These are phyloP conservation scores for Psidium guajava DNA, from an alignment of 345 rosid genomes.

Conservation along the genomic window DNA sequence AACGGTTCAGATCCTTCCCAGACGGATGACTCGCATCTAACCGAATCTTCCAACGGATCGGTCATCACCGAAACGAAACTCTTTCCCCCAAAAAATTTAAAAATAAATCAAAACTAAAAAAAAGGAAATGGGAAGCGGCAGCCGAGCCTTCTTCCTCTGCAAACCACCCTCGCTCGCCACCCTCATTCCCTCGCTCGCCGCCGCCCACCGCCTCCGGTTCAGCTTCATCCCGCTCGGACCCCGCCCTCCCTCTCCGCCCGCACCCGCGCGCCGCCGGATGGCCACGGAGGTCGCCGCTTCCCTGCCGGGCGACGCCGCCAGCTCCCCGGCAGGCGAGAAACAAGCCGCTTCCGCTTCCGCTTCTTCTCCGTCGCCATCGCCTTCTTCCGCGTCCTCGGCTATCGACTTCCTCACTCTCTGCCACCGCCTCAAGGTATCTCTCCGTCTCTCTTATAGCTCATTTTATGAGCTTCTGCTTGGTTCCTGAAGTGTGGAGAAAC, in stretches of 20 bases:
- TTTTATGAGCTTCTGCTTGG: neutral
- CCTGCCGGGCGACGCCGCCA: constrained; percentile 18
- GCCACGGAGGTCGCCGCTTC: constrained; percentile 2
- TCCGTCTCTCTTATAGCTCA: neutral
- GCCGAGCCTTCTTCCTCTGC: constrained; percentile 29
- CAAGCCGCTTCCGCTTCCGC: constrained; percentile 10
- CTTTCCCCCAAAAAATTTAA: neutral
- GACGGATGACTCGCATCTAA: neutral
- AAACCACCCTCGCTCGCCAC: constrained; percentile 31
- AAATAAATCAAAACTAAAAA: neutral
- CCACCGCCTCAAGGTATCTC: constrained; percentile 74
- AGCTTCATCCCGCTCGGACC: neutral
- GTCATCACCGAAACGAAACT: neutral
- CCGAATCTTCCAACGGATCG: neutral
- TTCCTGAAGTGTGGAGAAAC: neutral
- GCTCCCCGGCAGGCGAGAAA: constrained; percentile 25
- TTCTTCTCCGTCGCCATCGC: constrained; percentile 31
- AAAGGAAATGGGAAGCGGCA: constrained; percentile 30
- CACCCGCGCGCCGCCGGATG: neutral
- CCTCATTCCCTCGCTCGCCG: constrained; percentile 14
- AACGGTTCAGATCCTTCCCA: neutral
- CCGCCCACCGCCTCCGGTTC: constrained; percentile 20
- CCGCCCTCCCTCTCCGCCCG: neutral
- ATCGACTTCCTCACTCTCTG: constrained; percentile 89
- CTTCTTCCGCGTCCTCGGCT: constrained; percentile 47